Evolutionary conservation across 345 rosid genomes (phyloP).

Genomic region (Orychophragmus violaceus): DNA sequence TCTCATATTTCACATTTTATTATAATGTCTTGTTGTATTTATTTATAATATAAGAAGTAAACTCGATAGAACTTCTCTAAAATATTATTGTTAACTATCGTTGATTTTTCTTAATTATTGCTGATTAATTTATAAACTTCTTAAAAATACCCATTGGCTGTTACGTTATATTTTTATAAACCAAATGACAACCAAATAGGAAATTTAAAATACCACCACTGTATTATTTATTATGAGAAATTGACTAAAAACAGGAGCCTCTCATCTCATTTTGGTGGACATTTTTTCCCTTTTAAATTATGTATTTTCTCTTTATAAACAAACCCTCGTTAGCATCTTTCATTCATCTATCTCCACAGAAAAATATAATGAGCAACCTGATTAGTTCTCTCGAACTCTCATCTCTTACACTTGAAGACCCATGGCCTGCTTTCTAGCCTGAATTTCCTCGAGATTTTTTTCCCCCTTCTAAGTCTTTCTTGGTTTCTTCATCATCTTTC

Average conservation of each 20-base stretch:
- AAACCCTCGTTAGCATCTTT: conserved; percentile 12
- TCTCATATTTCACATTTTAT: background rate
- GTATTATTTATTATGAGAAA: background rate
- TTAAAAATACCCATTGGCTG: background rate
- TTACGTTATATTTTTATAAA: background rate
- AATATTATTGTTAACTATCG: background rate
- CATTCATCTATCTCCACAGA: conserved; percentile 25
- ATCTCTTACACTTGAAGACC: conserved; percentile 36
- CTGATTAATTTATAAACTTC: background rate
- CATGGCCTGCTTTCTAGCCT: conserved; percentile 40
- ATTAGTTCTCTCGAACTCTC: conserved; percentile 33
- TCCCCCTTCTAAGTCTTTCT: background rate
- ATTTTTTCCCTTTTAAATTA: background rate
- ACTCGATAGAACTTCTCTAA: background rate
- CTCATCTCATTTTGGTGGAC: background rate
- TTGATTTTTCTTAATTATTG: conserved; percentile 17
- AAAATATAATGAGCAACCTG: conserved; percentile 36
- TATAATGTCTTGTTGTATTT: background rate
- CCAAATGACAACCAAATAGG: conserved; percentile 17
- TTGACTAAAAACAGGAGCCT: conserved; percentile 8
- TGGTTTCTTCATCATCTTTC: background rate
- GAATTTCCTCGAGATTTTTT: conserved; percentile 1
- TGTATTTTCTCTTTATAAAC: conserved; percentile 24
- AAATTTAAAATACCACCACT: conserved; percentile 9
- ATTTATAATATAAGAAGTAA: background rate